phyloP scores from a whole-genome alignment of 2,329 filamentous ascomycete species.

The Xylariaceae sp. region DNA sequence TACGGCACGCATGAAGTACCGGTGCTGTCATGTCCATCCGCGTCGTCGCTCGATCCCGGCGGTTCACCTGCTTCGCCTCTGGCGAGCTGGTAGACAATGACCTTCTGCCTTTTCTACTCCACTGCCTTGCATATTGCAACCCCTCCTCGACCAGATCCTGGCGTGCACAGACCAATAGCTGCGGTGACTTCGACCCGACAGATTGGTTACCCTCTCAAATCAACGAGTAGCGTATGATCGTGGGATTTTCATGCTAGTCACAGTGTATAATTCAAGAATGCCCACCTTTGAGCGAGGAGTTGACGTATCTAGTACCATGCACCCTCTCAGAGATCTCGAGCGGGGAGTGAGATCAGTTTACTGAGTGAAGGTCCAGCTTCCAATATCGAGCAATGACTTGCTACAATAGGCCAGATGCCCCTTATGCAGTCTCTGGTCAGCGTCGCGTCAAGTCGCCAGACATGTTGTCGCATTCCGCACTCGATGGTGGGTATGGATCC shows the following conservation, averaged over 20 bases:
- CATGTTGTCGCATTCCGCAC: background rate
- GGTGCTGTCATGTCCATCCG: no score
- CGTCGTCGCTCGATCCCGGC: no score
- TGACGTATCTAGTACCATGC: no score
- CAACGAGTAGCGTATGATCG: constrained; percentile 16
- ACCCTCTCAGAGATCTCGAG: no score
- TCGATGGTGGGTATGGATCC: background rate
- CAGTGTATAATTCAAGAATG: background rate
- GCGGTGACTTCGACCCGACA: constrained; percentile 18
- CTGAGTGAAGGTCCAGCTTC: no score
- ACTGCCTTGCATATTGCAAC: constrained; percentile 22
- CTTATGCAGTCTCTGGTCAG: constrained; percentile 10
- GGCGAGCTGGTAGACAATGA: no score
- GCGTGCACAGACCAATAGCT: constrained; percentile 9
- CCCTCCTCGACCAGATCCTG: constrained; percentile 17
- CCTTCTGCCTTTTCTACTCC: background rate
- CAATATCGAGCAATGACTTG: no score
- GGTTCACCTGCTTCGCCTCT: no score
- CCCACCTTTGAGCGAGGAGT: no score
- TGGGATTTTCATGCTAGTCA: constrained; percentile 7
- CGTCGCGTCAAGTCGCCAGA: constrained; percentile 6
- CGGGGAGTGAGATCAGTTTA: no score
- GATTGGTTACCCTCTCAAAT: constrained; percentile 18
- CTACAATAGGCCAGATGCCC: constrained; percentile 9
- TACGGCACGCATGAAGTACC: constrained; percentile 2